phyloP scores from a whole-genome alignment of 257 asterid species.

The Forsythia viridissima region DNA sequence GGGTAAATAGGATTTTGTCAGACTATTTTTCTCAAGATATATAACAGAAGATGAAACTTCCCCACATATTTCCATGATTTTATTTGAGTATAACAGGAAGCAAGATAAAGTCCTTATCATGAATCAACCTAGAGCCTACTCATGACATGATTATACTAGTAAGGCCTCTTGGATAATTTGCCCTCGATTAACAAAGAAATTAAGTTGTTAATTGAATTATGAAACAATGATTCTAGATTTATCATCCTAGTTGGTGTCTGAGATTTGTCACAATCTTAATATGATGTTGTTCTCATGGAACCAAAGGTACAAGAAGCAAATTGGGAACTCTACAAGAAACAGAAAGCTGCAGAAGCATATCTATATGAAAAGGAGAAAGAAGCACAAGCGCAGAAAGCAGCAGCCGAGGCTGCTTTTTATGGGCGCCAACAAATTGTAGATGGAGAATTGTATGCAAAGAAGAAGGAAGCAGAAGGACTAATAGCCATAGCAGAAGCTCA shows the following conservation, averaged over 20 bases:
- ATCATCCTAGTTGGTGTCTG: background rate
- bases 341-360: slow-evolving; percentile 59
- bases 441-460: slow-evolving; percentile 55
- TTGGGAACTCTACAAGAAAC: slow-evolving; percentile 68
- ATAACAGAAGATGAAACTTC: background rate
- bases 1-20: background rate
- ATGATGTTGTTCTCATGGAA: background rate
- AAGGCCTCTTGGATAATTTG: background rate
- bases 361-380: slow-evolving; percentile 58
- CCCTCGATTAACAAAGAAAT: background rate
- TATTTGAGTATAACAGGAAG: background rate
- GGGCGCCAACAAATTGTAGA: slow-evolving; percentile 45
- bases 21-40: background rate
- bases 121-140: no score
- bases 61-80: background rate
- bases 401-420: slow-evolving; percentile 50
- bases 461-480: slow-evolving; percentile 70
- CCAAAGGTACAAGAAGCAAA: slow-evolving; percentile 66
- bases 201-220: background rate
- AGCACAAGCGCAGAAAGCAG: slow-evolving; percentile 54
- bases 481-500: slow-evolving; percentile 65
- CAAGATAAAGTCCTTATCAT: background rate
- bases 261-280: background rate
- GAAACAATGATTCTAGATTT: background rate
- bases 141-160: no score